Evolutionary conservation across 768 basidiomycete species (phyloP), one percentile per base, ranked within the genome.

Genomic region (Boletus speciosus): DNA sequence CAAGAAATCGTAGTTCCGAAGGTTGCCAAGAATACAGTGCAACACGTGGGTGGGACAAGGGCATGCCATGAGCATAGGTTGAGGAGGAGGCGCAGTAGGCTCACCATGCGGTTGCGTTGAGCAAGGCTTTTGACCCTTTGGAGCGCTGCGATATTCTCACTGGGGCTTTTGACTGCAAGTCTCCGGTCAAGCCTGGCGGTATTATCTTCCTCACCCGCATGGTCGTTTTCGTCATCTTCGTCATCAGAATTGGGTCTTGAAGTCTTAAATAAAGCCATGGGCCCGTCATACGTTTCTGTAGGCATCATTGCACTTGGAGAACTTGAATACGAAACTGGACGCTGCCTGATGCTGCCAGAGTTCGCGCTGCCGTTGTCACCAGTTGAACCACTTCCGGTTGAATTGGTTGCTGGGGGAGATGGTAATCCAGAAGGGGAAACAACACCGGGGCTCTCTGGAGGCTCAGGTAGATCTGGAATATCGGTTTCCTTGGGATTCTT

Each of bases 371-470:
- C 74, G 43, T 78, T 78, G 70, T 84, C 84, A 40, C 84, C 85
- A 5, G 81, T 84, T 61, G 87, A 88, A 36, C 87, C 86, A 67
- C 88, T 90, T 34, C 86, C 88, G 2, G 88, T 90, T 11, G 89
- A 91, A 65, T 90, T 91, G 19, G 90, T 89, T 27, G 88, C 89
- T 40, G 90, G 90, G 0, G 90, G 90, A 23, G 88, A 90, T 1
- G 90, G 90, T 6, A 92, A 68, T 6, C 90, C 89, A 6, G 87
- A 88, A 52, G 76, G 67, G 5, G 83, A 77, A 53, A 76, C 68
- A 34, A 77, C 71, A 23, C 73, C 75, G 11, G 85, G 84, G 57
- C 83, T 86, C n/a, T 70, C 68, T 37, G 85, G 83, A 4, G 84
- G 85, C 57, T 84, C 84, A 47, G 86, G 86, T 41, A 89, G 78